phyloP scores from a whole-genome alignment of 169 alveolate genomes.

The Plasmodium vinckei region DNA sequence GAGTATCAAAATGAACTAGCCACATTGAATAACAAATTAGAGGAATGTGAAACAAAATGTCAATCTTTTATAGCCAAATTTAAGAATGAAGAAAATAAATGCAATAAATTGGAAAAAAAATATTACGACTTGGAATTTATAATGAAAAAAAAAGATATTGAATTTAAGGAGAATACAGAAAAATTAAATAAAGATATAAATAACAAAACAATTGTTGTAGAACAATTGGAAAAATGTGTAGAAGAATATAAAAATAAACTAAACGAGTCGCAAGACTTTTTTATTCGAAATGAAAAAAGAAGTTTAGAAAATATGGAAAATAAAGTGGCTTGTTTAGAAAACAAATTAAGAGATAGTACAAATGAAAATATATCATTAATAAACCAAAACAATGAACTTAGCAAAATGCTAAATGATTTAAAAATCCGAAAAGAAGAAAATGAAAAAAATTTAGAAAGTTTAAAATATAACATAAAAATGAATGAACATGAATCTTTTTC shows the following conservation, averaged over 20 bases:
- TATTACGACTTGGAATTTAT: background rate
- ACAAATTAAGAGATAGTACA: slow-evolving; percentile 11
- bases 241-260: slow-evolving; percentile 27
- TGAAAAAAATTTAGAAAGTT: slow-evolving; percentile 29
- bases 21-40: background rate
- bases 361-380: slow-evolving; percentile 6
- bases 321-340: background rate
- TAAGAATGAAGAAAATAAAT: background rate
- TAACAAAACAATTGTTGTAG: slow-evolving; percentile 2
- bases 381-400: slow-evolving; percentile 31
- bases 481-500: slow-evolving; percentile 15
- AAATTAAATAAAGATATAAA: background rate
- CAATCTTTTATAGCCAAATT: background rate
- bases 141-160: slow-evolving; percentile 19
- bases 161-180: slow-evolving; percentile 15
- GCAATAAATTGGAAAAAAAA: slow-evolving; percentile 24
- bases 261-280: background rate
- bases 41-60: slow-evolving; percentile 14
- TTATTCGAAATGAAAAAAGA: slow-evolving; percentile 18
- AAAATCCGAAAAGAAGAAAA: slow-evolving; percentile 62
- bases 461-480: slow-evolving; percentile 35
- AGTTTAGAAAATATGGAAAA: slow-evolving; percentile 13
- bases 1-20: background rate
- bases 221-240: slow-evolving; percentile 5
- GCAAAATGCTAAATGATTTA: background rate